Evolutionary conservation across 163 green algal genomes (phyloP).

Genomic region (Volvox carteri): DNA sequence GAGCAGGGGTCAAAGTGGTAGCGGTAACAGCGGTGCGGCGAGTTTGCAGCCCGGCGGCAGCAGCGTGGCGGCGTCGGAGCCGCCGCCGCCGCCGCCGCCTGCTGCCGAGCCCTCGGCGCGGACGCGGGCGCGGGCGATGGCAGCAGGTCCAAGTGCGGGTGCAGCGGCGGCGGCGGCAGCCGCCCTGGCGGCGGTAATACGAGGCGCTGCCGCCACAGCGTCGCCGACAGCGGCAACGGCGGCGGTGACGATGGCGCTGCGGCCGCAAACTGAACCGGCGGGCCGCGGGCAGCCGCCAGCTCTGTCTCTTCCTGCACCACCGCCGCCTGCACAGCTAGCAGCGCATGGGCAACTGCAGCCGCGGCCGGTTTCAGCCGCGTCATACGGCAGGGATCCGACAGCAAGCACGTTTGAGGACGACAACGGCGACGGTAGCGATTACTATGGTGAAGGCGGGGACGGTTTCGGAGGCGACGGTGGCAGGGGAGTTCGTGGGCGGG

Average conservation of each 20-base stretch:
- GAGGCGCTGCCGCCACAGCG: neutral
- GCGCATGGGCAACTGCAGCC: neutral
- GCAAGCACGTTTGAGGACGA: conserved; percentile 39
- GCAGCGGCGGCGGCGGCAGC: conserved; percentile 3
- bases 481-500: neutral
- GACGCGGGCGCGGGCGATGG: neutral
- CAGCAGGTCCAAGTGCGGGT: neutral
- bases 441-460: neutral
- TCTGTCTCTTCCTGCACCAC: no score
- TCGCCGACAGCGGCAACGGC: neutral
- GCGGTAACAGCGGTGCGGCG: neutral
- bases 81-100: neutral
- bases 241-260: neutral
- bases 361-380: neutral
- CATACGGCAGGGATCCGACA: conserved; percentile 24
- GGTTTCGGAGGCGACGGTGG: neutral
- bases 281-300: no score
- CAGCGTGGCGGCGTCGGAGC: neutral
- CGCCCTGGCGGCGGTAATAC: neutral
- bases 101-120: neutral
- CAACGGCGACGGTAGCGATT: neutral
- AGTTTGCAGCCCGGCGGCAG: neutral
- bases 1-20: neutral
- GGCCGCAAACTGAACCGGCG: no score
- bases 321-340: neutral